phyloP scores from a whole-genome alignment of 2,329 filamentous ascomycete genomes.

The Didymella lethalis region DNA sequence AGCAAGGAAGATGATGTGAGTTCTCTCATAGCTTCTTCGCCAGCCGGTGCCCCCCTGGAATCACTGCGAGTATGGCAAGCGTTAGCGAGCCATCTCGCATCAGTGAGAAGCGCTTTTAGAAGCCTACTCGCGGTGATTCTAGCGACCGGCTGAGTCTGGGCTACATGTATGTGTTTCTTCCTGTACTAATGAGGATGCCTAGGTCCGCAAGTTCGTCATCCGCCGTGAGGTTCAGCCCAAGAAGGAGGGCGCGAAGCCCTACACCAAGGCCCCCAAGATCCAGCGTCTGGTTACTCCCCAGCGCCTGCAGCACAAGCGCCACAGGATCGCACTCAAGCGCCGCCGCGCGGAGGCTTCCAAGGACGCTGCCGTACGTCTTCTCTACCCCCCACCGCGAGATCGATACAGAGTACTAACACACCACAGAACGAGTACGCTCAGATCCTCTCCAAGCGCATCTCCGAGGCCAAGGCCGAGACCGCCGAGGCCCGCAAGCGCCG shows the following conservation, averaged over 20 bases:
- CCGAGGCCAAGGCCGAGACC: constrained; percentile 94
- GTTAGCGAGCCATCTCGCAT: not conserved
- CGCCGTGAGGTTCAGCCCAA: constrained; percentile 97
- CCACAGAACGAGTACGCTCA: constrained; percentile 92
- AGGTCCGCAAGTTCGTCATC: constrained; percentile 99
- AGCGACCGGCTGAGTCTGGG: constrained; percentile 59
- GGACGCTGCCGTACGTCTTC: constrained; percentile 87
- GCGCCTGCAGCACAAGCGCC: constrained; percentile 99
- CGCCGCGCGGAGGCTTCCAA: constrained; percentile 96
- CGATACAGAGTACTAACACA: constrained; percentile 19
- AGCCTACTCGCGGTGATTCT: not conserved
- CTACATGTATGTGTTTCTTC: constrained; percentile 24
- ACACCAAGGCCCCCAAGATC: constrained; percentile 99
- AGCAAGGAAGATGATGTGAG: constrained; percentile 99
- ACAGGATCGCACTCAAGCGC: constrained; percentile 97
- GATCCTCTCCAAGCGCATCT: constrained; percentile 95
- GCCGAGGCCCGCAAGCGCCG: constrained; percentile 95
- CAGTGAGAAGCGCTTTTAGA: not conserved
- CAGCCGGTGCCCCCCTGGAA: constrained; percentile 52
- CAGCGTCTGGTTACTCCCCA: constrained; percentile 99
- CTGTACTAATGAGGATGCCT: constrained; percentile 48
- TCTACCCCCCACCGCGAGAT: not conserved
- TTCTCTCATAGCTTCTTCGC: constrained; percentile 73
- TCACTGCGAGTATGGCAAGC: not conserved
- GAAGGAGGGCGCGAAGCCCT: constrained; percentile 95